phyloP scores from a whole-genome alignment of 345 rosid species.

The Gossypium sturtianum region DNA sequence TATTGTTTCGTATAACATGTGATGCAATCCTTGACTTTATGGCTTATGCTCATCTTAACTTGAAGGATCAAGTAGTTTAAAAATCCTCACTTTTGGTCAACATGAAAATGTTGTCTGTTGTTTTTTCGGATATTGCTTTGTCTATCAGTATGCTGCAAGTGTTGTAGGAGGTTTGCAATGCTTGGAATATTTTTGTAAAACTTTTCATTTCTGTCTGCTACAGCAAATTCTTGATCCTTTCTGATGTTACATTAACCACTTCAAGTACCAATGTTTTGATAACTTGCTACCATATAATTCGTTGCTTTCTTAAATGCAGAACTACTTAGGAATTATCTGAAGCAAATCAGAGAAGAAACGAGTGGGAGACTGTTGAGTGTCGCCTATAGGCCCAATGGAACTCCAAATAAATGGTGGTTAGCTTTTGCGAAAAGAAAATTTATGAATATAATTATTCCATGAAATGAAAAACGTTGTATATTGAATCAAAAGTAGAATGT shows the following conservation, averaged over 20 bases:
- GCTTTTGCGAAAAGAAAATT: slow-evolving; percentile 96
- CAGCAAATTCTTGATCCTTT: background rate
- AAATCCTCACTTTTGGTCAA: background rate
- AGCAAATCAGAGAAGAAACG: slow-evolving; percentile 93
- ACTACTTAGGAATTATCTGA: slow-evolving; percentile 79
- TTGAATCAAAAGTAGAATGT: slow-evolving; percentile 2
- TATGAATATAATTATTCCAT: slow-evolving; percentile 69
- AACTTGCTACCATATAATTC: background rate
- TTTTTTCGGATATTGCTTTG: background rate
- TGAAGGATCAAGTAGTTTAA: background rate
- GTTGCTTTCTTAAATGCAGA: slow-evolving; percentile 39
- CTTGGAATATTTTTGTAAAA: background rate
- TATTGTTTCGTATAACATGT: background rate
- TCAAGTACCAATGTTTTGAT: background rate
- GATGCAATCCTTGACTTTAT: background rate
- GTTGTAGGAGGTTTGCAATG: background rate
- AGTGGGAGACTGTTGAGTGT: slow-evolving; percentile 91
- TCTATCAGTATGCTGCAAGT: background rate
- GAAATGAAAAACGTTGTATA: slow-evolving; percentile 14
- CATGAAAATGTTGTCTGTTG: background rate
- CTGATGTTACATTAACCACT: background rate
- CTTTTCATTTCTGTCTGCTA: background rate
- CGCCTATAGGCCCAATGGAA: slow-evolving; percentile 84
- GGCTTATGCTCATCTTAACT: background rate
- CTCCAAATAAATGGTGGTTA: slow-evolving; percentile 98